Evolutionary conservation across 2,329 filamentous ascomycete species (phyloP).

Genomic region (Talaromyces rugulosus): DNA sequence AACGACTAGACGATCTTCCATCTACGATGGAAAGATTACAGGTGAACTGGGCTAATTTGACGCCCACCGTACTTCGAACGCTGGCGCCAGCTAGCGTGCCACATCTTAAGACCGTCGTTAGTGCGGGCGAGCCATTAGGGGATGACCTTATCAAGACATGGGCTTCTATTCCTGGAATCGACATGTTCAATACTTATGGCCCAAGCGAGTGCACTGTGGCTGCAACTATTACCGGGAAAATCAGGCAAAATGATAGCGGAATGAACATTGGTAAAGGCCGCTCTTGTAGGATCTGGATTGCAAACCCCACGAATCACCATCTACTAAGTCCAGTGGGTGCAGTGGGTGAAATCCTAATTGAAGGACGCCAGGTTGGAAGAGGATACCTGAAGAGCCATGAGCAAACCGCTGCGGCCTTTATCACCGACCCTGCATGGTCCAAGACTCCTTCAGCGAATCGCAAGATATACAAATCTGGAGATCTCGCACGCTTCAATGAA

Average conservation of each 20-base stretch:
- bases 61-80: background rate
- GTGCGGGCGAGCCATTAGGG: background rate
- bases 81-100: background rate
- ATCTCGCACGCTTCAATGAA: background rate
- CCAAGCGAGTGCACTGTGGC: background rate
- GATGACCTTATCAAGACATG: background rate
- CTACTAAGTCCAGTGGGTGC: constrained; percentile 40
- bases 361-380: constrained; percentile 27
- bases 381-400: background rate
- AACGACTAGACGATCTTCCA: constrained; percentile 1
- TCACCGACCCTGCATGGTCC: background rate
- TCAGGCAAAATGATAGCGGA: background rate
- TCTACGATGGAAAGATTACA: background rate
- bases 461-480: background rate
- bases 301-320: constrained; percentile 33
- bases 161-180: background rate
- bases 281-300: constrained; percentile 33
- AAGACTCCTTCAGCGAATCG: background rate
- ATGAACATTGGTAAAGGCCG: background rate
- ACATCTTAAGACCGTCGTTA: background rate
- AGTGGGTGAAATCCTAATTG: constrained; percentile 45
- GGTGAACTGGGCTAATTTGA: background rate
- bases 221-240: background rate
- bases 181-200: constrained; percentile 1
- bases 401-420: background rate